Conservation (phyloP, 1,284 basidiomycete species). For the Ceratobasidium sp. region DNA sequence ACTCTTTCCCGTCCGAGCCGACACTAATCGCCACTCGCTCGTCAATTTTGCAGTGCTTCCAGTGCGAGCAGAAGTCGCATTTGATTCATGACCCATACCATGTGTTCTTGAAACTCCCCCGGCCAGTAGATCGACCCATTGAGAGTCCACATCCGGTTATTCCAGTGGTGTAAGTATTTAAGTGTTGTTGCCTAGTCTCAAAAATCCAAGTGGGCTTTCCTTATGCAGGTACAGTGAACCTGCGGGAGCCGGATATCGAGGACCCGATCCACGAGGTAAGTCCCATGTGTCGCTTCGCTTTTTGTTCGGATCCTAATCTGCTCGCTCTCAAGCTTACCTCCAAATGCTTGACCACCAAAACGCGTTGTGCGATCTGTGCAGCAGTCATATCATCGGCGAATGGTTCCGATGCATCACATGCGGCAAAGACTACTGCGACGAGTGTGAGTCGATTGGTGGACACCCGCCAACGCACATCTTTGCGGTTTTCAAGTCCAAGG, state of each 20-base stretch:
- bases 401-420: conserved; percentile 92
- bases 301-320: conserved; percentile 26
- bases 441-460: conserved; percentile 76
- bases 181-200: conserved; percentile 5
- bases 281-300: conserved; percentile 14
- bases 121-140: conserved; percentile 75
- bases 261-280: conserved; percentile 67
- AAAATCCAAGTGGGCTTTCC: conserved; percentile 15
- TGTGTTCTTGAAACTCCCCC: conserved; percentile 82
- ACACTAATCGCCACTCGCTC: conserved; percentile 10
- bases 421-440: conserved; percentile 77
- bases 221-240: conserved; percentile 66
- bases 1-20: conserved; percentile 11
- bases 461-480: conserved; percentile 84
- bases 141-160: conserved; percentile 66
- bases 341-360: conserved; percentile 66
- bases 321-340: conserved; percentile 67
- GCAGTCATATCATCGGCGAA: conserved; percentile 73
- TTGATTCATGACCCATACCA: conserved; percentile 80
- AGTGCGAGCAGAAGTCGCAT: conserved; percentile 80
- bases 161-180: conserved; percentile 65
- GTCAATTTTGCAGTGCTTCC: conserved; percentile 65
- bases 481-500: conserved; percentile 81
- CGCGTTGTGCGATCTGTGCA: conserved; percentile 77
- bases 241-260: conserved; percentile 62